These are phyloP conservation scores for Saturnispora halmiae DNA, from an alignment of 805 yeast genomes.

Conservation along the genomic window DNA sequence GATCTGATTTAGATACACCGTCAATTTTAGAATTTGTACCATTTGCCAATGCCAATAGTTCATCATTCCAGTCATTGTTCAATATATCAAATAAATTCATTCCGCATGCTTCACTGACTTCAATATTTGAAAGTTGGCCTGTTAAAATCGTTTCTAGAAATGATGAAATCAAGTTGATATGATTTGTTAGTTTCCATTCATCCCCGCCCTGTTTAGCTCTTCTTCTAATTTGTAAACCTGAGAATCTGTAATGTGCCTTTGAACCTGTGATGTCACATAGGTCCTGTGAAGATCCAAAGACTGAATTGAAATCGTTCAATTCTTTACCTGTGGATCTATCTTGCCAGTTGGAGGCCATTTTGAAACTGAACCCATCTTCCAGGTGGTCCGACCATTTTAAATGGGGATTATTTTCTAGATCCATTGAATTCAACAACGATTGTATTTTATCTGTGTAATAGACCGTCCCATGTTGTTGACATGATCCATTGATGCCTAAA, in stretches of 20 bases:
- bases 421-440: slow-evolving; percentile 31
- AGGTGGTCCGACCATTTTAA: slow-evolving; percentile 39
- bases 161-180: slow-evolving; percentile 70
- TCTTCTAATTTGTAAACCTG: slow-evolving; percentile 86
- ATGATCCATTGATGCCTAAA: slow-evolving; percentile 68
- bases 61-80: slow-evolving; percentile 46
- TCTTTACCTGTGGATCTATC: slow-evolving; percentile 80
- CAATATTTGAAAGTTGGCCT: slow-evolving; percentile 57
- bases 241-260: slow-evolving; percentile 79
- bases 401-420: slow-evolving; percentile 16
- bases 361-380: slow-evolving; percentile 48
- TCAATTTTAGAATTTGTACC: slow-evolving; percentile 41
- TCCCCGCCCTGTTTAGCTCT: slow-evolving; percentile 44
- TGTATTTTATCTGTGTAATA: slow-evolving; percentile 56
- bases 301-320: slow-evolving; percentile 48
- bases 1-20: slow-evolving; percentile 23
- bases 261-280: slow-evolving; percentile 74
- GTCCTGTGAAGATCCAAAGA: slow-evolving; percentile 48
- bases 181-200: slow-evolving; percentile 44
- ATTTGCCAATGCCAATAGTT: slow-evolving; percentile 46
- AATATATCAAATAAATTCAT: slow-evolving; percentile 77
- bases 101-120: slow-evolving; percentile 86
- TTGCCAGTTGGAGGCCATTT: slow-evolving; percentile 86
- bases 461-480: slow-evolving; percentile 90
- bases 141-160: slow-evolving; percentile 65